phyloP scores from a whole-genome alignment of 352 stramenopile genomes.

The Pythium monospermum region DNA sequence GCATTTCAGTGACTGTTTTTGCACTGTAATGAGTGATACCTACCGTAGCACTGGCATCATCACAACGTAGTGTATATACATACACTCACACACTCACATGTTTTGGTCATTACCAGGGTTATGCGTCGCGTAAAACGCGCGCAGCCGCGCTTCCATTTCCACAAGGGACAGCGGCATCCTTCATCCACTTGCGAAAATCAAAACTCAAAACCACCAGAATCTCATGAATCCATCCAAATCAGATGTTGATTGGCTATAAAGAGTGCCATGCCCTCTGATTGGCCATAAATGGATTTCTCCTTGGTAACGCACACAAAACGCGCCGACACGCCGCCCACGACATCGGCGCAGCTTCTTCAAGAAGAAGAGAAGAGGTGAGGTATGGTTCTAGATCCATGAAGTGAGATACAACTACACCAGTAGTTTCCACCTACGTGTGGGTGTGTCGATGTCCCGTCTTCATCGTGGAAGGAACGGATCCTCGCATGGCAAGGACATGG shows the following conservation, averaged over 20 bases:
- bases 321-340: constrained; percentile 14
- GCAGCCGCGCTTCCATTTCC: constrained; percentile 48
- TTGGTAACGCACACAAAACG: constrained; percentile 20
- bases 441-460: too few species aligned
- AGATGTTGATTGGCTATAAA: constrained; percentile 12
- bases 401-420: too few species aligned
- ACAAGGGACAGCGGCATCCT: neutral
- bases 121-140: constrained; percentile 65
- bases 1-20: too few species aligned
- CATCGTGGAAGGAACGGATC: too few species aligned
- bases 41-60: neutral
- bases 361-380: neutral
- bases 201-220: neutral
- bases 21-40: neutral
- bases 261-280: neutral
- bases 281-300: constrained; percentile 3
- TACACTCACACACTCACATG: constrained; percentile 40
- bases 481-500: too few species aligned
- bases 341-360: too few species aligned
- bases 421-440: too few species aligned
- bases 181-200: neutral
- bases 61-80: neutral
- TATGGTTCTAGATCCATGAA: neutral
- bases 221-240: neutral
- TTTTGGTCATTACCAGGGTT: constrained; percentile 76